Evolutionary conservation across 495 filamentous ascomycete genomes (phyloP), one percentile per base, ranked within the genome.

Genomic region (Hypomontagnella monticulosa): DNA sequence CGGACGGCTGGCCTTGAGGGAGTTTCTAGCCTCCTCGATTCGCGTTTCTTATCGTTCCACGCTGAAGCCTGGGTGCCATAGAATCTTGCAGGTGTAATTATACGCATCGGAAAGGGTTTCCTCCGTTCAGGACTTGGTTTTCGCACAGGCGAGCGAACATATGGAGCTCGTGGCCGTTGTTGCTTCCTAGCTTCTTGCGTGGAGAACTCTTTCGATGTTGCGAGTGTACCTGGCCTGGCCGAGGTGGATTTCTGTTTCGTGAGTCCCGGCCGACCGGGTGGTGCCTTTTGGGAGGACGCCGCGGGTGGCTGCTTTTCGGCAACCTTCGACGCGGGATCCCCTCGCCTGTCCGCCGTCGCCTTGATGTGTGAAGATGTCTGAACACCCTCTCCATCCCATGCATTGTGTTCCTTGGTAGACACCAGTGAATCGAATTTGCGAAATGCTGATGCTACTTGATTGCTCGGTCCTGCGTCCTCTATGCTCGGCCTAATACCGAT

Each of bases 11-110:
- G 20, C 10, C 18, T 14, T 27, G 20, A 3, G 0, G 15, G 23
- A 12, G 15, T 12, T 34, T 15, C 15, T n/a, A 43, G 38, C 32
- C 5, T 12, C 9, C 9, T 41, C 33, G 7, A 27, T 27, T 27
- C 23, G 23, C 23, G 23, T 27, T 27, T 27, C 23, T 27, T 42
- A 15, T 4, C 9, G 34, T 41, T 20, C 9, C 9, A 33, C 49
- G 15, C 50, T 12, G 23, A 53, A 42, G 30, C 14, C 9, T 19
- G 7, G 1, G 12, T 34, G 1, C 56, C 56, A 12, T 66, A 66
- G 16, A 66, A 66, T 10, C 33, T 60, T 19, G 23, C 42, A 1
- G 63, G 56, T 4, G 63, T 56, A 9, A 66, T 66, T 15, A 49
- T 66, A 23, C 20, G 49, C 12, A 16, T 42, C 14, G 9, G 43